Evolutionary conservation across 2,329 filamentous ascomycete genomes (phyloP).

Genomic region (Microdochium bolleyi): DNA sequence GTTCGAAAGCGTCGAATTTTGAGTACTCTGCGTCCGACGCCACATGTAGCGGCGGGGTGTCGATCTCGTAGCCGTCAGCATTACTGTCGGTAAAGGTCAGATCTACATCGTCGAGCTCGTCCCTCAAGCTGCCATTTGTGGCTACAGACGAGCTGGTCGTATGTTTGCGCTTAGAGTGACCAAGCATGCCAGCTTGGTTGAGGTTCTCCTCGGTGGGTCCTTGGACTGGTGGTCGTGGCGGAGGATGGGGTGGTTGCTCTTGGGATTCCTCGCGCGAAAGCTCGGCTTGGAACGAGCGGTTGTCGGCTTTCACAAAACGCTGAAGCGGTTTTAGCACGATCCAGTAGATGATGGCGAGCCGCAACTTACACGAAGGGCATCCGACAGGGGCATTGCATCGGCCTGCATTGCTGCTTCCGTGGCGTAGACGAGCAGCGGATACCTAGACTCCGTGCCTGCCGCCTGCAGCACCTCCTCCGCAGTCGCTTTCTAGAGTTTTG

Average conservation of each 20-base stretch:
- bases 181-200: neutral
- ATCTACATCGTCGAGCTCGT: slow-evolving; percentile 14
- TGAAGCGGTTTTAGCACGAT: slow-evolving; percentile 16
- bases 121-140: slow-evolving; percentile 16
- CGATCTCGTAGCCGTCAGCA: neutral
- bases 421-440: slow-evolving; percentile 43
- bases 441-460: slow-evolving; percentile 39
- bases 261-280: slow-evolving; percentile 24
- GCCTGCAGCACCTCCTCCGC: slow-evolving; percentile 34
- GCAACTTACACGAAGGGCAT: slow-evolving; percentile 24
- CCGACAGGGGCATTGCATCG: slow-evolving; percentile 26
- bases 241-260: slow-evolving; percentile 2
- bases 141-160: slow-evolving; percentile 20
- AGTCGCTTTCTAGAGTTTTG: slow-evolving; percentile 34
- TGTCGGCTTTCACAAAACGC: slow-evolving; percentile 42
- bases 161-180: slow-evolving; percentile 14
- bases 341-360: neutral
- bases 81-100: slow-evolving; percentile 12
- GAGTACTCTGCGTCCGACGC: neutral
- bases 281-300: slow-evolving; percentile 42
- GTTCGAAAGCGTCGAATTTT: slow-evolving; percentile 1
- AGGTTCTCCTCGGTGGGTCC: neutral
- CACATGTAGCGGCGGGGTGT: neutral
- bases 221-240: neutral
- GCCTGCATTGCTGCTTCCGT: slow-evolving; percentile 37